Evolutionary conservation across 441 rosid genomes (phyloP).

Genomic region (Hura crepitans): DNA sequence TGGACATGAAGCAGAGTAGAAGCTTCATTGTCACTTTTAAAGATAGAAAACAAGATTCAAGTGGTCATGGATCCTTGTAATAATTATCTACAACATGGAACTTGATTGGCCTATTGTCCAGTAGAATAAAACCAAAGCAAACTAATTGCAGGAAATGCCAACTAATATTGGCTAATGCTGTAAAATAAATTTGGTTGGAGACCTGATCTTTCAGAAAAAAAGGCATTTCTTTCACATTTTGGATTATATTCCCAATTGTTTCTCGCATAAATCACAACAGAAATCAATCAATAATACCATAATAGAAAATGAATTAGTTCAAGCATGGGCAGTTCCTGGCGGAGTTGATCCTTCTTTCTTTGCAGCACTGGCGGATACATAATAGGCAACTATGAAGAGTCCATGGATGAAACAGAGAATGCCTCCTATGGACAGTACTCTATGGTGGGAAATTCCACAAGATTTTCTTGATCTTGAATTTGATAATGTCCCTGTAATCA

Average conservation of each 20-base stretch:
- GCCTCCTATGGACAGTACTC: constrained; percentile 58
- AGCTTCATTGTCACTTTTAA: not conserved
- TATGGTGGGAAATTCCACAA: constrained; percentile 55
- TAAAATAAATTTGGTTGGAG: no score
- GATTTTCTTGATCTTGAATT: constrained; percentile 58
- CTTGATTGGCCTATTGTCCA: no score
- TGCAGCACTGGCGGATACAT: constrained; percentile 61
- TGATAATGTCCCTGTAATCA: constrained; percentile 52
- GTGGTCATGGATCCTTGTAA: no score
- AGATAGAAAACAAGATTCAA: not conserved
- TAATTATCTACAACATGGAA: no score
- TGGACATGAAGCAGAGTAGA: not conserved
- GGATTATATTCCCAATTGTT: no score
- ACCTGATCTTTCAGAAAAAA: no score
- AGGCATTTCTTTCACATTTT: no score
- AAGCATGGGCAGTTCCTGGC: constrained; percentile 20
- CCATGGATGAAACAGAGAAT: constrained; percentile 73
- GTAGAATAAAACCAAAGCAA: no score
- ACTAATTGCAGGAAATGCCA: no score
- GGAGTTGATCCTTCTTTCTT: constrained; percentile 27
- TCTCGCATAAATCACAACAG: no score
- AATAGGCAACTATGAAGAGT: constrained; percentile 54
- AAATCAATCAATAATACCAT: not conserved
- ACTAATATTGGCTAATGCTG: no score
- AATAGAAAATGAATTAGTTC: not conserved